These are phyloP conservation scores for Diplodia mutila DNA, from an alignment of 2,329 filamentous ascomycete genomes.

Conservation along the genomic window DNA sequence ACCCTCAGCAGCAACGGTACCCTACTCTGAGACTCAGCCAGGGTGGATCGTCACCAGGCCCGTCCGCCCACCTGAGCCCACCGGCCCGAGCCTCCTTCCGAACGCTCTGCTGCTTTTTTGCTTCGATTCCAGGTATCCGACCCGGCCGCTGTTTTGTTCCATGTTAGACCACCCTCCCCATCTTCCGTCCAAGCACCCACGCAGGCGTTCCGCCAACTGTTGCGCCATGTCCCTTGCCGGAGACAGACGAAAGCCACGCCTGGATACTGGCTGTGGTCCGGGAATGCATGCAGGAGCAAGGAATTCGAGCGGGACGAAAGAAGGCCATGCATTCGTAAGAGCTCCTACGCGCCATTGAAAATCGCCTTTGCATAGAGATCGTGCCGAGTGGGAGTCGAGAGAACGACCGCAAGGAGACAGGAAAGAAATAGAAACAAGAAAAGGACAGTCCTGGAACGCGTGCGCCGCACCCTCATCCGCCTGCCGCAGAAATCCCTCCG, in stretches of 20 bases:
- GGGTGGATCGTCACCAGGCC: conserved; percentile 1
- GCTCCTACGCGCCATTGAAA: conserved; percentile 10
- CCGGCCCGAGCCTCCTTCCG: conserved; percentile 1
- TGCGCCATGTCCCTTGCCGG: background rate
- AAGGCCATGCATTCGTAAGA: conserved; percentile 10
- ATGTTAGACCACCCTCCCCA: background rate
- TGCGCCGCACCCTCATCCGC: background rate
- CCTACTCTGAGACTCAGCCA: background rate
- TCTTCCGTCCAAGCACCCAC: background rate
- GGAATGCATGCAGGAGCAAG: background rate
- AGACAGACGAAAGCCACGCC: background rate
- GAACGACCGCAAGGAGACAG: conserved; percentile 16
- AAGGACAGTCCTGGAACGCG: conserved; percentile 2
- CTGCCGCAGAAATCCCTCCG: background rate
- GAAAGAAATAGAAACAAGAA: background rate
- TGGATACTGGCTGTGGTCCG: background rate
- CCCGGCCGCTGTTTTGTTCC: background rate
- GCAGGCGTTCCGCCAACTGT: background rate
- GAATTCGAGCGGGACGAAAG: background rate
- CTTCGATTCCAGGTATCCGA: background rate
- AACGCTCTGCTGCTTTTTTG: background rate
- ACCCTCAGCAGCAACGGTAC: conserved; percentile 2
- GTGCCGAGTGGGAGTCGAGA: background rate
- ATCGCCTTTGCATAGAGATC: background rate
- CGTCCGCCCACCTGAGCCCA: background rate